Percentiles rank a stretch among this genome's conserved stretches.
Evolutionary conservation across 805 yeast genomes (phyloP).

Genomic region (Metschnikowia colocasiae): DNA sequence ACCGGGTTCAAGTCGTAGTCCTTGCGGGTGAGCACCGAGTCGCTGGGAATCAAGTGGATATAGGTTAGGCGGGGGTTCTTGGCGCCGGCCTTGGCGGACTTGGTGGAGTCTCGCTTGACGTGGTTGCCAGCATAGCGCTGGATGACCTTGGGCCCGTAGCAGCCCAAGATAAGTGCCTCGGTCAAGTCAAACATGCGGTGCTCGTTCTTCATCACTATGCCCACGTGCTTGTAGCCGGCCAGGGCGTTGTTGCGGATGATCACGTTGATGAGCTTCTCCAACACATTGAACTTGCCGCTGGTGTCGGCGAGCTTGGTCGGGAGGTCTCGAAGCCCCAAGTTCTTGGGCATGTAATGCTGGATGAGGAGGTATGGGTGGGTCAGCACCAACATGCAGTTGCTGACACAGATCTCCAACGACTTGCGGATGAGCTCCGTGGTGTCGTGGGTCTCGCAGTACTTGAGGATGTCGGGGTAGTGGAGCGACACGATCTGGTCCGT

Average conservation of each 20-base stretch:
- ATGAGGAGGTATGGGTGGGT: slow-evolving; percentile 87
- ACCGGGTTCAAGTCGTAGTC: slow-evolving; percentile 23
- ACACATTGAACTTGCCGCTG: slow-evolving; percentile 76
- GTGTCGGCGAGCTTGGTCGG: slow-evolving; percentile 69
- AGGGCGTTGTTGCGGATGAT: slow-evolving; percentile 35
- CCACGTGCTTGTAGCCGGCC: slow-evolving; percentile 48
- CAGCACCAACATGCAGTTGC: slow-evolving; percentile 74
- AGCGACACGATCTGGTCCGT: slow-evolving; percentile 89
- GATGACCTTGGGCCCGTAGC: slow-evolving; percentile 42
- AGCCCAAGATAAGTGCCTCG: slow-evolving; percentile 68
- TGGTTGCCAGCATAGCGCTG: slow-evolving; percentile 61
- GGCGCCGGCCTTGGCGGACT: slow-evolving; percentile 16
- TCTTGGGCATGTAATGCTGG: slow-evolving; percentile 81
- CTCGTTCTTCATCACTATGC: slow-evolving; percentile 65
- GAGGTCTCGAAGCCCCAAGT: slow-evolving; percentile 64
- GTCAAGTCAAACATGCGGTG: slow-evolving; percentile 63
- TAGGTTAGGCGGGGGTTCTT: slow-evolving; percentile 15
- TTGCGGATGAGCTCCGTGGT: slow-evolving; percentile 57
- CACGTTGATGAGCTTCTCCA: slow-evolving; percentile 60
- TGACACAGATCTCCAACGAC: slow-evolving; percentile 68
- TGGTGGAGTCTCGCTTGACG: slow-evolving; percentile 46
- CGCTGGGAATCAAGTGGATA: slow-evolving; percentile 44
- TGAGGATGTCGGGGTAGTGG: slow-evolving; percentile 86
- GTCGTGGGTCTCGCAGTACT: slow-evolving; percentile 68
- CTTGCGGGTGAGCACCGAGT: slow-evolving; percentile 23